A percentile compares a stretch with the other conserved stretches of the same genome.
phyloP scores from a whole-genome alignment of 495 filamentous ascomycete species.

The Hyaloscypha bicolor region DNA sequence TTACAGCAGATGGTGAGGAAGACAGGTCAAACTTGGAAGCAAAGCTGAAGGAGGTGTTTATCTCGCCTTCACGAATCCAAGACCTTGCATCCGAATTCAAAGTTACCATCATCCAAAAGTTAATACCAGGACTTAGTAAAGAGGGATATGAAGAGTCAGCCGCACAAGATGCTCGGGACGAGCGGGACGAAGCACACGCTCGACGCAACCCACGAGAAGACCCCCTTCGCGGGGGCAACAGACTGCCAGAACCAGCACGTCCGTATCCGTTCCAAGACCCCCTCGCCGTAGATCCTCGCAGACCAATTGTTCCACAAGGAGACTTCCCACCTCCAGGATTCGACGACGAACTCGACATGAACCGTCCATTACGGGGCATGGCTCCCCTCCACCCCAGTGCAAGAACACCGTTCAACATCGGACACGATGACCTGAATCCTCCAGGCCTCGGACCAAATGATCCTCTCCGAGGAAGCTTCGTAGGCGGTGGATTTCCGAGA shows the following conservation, averaged over 20 bases:
- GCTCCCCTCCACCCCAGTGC: slow-evolving; percentile 47
- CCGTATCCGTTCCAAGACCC: slow-evolving; percentile 72
- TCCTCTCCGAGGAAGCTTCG: slow-evolving; percentile 68
- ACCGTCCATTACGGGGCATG: slow-evolving; percentile 61
- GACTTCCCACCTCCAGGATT: slow-evolving; percentile 88
- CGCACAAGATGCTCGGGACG: slow-evolving; percentile 31
- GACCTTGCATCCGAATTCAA: slow-evolving; percentile 34
- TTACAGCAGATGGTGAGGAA: slow-evolving; percentile 39
- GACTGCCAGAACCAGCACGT: slow-evolving; percentile 57
- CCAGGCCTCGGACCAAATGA: slow-evolving; percentile 83
- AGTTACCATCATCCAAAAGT: slow-evolving; percentile 31
- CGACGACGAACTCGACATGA: slow-evolving; percentile 90
- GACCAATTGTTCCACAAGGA: slow-evolving; percentile 63
- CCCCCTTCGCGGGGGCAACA: slow-evolving; percentile 53
- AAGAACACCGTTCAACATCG: slow-evolving; percentile 65
- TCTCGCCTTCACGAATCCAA: slow-evolving; percentile 63
- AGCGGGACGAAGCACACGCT: slow-evolving; percentile 35
- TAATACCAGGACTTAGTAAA: slow-evolving; percentile 34
- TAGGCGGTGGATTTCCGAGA: slow-evolving; percentile 46
- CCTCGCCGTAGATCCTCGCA: slow-evolving; percentile 61
- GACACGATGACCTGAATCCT: slow-evolving; percentile 86
- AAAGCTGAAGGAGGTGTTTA: slow-evolving; percentile 70
- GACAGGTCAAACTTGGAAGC: slow-evolving; percentile 42
- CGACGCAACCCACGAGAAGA: slow-evolving; percentile 43
- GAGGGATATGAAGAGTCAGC: slow-evolving; percentile 36